Conservation (phyloP, 2,329 filamentous ascomycete genomes). For the Pseudocercospora cruenta region DNA sequence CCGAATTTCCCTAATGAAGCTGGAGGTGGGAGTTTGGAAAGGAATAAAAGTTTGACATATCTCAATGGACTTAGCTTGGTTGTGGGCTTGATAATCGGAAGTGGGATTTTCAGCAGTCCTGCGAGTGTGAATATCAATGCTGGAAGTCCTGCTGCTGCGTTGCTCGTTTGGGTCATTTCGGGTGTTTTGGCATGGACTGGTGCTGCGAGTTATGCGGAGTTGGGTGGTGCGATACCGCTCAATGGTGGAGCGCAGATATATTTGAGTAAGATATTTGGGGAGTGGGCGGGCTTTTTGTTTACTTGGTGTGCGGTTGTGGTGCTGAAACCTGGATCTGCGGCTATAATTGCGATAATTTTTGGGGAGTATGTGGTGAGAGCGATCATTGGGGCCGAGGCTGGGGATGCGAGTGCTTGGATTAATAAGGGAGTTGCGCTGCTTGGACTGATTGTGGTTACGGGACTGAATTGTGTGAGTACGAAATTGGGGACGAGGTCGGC, state of each 20-base stretch:
- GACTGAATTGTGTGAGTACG: constrained; percentile 89
- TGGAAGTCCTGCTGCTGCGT: constrained; percentile 84
- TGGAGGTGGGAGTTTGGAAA: constrained; percentile 68
- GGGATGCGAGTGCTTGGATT: constrained; percentile 80
- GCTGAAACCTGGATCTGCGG: constrained; percentile 87
- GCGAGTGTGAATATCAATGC: constrained; percentile 90
- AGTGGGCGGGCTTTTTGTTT: constrained; percentile 89
- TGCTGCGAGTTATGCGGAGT: constrained; percentile 89
- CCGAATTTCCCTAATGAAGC: constrained; percentile 47
- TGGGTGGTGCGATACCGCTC: constrained; percentile 91
- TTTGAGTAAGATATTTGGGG: constrained; percentile 92
- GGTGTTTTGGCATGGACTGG: constrained; percentile 96
- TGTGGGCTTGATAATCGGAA: constrained; percentile 91
- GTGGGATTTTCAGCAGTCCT: constrained; percentile 93
- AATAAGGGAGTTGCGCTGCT: constrained; percentile 83
- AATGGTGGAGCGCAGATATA: constrained; percentile 96
- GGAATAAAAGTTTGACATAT: constrained; percentile 93
- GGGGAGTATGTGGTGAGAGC: constrained; percentile 95
- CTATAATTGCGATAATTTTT: constrained; percentile 97
- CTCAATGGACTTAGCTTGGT: constrained; percentile 90
- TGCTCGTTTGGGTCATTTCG: constrained; percentile 90
- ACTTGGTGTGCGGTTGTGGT: constrained; percentile 96
- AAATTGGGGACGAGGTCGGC: constrained; percentile 83
- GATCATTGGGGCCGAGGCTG: constrained; percentile 81
- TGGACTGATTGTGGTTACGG: constrained; percentile 75